Evolutionary conservation across 768 basidiomycete genomes (phyloP).

Genomic region (Xanthoconium stramineum): DNA sequence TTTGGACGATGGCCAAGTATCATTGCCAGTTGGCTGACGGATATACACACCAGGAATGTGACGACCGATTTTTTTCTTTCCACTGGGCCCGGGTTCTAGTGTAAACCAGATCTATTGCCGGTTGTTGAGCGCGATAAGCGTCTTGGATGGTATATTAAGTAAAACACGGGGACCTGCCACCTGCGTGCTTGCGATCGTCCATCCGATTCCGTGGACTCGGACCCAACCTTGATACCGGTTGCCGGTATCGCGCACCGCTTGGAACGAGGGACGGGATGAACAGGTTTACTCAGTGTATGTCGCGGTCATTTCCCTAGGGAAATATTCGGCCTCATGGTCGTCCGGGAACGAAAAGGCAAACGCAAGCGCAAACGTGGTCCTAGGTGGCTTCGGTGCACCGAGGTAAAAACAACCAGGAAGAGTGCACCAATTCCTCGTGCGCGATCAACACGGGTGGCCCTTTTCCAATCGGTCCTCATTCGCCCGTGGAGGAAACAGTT

Average conservation of each 20-base stretch:
- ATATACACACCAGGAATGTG: neutral
- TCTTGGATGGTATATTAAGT: neutral
- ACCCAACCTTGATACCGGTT: neutral
- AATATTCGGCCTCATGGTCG: neutral
- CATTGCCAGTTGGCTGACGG: neutral
- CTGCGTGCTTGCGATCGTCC: neutral
- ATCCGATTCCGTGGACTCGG: neutral
- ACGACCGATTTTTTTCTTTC: neutral
- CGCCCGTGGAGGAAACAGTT: slow-evolving; percentile 43
- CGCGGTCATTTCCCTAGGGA: neutral
- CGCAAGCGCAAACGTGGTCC: neutral
- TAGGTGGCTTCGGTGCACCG: neutral
- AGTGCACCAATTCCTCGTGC: neutral
- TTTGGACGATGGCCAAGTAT: neutral
- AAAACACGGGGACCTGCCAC: neutral
- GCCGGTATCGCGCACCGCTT: neutral
- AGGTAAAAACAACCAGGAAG: neutral
- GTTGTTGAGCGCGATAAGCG: slow-evolving; percentile 8
- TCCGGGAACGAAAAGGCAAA: neutral
- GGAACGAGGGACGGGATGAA: neutral
- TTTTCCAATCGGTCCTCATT: slow-evolving; percentile 52
- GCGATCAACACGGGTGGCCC: slow-evolving; percentile 34
- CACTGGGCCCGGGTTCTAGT: neutral
- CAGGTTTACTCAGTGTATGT: neutral
- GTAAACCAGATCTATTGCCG: neutral